These are phyloP conservation scores for Lyophyllum shimeji DNA, from an alignment of 768 basidiomycete species.

Conservation along the genomic window DNA sequence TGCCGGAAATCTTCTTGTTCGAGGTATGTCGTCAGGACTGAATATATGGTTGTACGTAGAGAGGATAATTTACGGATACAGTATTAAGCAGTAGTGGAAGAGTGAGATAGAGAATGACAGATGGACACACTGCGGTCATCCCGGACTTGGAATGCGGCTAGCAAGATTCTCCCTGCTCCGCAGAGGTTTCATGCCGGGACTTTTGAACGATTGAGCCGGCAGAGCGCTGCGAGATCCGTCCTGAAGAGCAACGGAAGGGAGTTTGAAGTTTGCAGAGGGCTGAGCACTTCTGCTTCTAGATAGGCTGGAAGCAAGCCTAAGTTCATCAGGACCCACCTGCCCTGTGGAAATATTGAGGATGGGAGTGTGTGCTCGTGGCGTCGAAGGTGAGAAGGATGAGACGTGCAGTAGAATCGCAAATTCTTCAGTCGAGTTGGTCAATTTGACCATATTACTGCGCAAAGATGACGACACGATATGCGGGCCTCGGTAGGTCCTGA, in stretches of 20 bases:
- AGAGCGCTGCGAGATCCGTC: slow-evolving; percentile 51
- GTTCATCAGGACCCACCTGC: slow-evolving; percentile 40
- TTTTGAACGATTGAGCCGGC: slow-evolving; percentile 19
- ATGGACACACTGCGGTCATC: slow-evolving; percentile 4
- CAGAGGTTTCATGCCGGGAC: slow-evolving; percentile 11
- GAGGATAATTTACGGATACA: background rate
- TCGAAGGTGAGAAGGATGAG: slow-evolving; percentile 72
- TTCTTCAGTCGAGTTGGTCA: slow-evolving; percentile 85
- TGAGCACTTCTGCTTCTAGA: slow-evolving; percentile 61
- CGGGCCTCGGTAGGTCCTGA: slow-evolving; percentile 65
- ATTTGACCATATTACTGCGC: slow-evolving; percentile 67
- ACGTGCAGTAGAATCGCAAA: slow-evolving; percentile 85
- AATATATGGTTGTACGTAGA: background rate
- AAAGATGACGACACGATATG: slow-evolving; percentile 55
- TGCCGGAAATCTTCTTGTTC: too few relatives aligned
- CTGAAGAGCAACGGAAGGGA: slow-evolving; percentile 28
- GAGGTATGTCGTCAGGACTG: background rate
- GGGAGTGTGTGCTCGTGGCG: slow-evolving; percentile 60
- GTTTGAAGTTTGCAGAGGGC: slow-evolving; percentile 40
- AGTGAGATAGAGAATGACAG: background rate
- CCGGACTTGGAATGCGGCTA: slow-evolving; percentile 13
- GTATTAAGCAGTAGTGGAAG: background rate
- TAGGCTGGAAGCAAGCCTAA: slow-evolving; percentile 50
- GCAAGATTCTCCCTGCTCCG: slow-evolving; percentile 13
- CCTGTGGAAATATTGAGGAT: slow-evolving; percentile 37